A percentile compares a stretch with the other conserved stretches of the same genome.
phyloP scores from a whole-genome alignment of 768 basidiomycete species.

The Mycena galopus region DNA sequence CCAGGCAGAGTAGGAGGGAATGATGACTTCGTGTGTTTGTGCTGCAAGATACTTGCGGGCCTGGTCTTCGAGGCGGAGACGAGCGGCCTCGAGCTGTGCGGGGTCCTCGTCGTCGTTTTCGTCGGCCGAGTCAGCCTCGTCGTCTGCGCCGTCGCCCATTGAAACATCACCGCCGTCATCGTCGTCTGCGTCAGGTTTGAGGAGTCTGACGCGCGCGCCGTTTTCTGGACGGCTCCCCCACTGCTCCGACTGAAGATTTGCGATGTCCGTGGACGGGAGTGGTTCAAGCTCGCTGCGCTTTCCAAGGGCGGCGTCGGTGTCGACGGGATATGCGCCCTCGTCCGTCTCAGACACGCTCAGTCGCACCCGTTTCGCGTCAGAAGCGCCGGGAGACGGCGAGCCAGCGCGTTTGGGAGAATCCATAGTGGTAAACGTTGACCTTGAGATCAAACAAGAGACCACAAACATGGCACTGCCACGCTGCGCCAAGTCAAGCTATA shows the following conservation, averaged over 20 bases:
- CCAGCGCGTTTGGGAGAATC: slow-evolving; percentile 77
- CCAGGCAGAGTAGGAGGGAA: slow-evolving; percentile 98
- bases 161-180: slow-evolving; percentile 82
- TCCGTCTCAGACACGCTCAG: slow-evolving; percentile 65
- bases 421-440: slow-evolving; percentile 48
- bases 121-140: slow-evolving; percentile 82
- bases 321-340: slow-evolving; percentile 81
- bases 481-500: too few species aligned
- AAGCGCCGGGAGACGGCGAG: slow-evolving; percentile 64
- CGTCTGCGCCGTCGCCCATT: slow-evolving; percentile 84
- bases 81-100: slow-evolving; percentile 84
- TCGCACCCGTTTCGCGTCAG: slow-evolving; percentile 71
- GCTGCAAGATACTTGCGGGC: slow-evolving; percentile 95
- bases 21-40: slow-evolving; percentile 96
- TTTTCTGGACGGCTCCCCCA: slow-evolving; percentile 57
- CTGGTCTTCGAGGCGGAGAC: slow-evolving; percentile 84
- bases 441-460: not conserved
- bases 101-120: slow-evolving; percentile 91
- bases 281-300: slow-evolving; percentile 93
- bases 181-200: slow-evolving; percentile 67
- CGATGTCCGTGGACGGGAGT: slow-evolving; percentile 81
- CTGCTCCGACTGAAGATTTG: slow-evolving; percentile 71
- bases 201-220: slow-evolving; percentile 56
- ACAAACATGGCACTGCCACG: not conserved
- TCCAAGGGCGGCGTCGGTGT: slow-evolving; percentile 83